Base-by-base conservation (phyloP, 768 basidiomycete species). In the Daedaleopsis sinensis region DNA sequence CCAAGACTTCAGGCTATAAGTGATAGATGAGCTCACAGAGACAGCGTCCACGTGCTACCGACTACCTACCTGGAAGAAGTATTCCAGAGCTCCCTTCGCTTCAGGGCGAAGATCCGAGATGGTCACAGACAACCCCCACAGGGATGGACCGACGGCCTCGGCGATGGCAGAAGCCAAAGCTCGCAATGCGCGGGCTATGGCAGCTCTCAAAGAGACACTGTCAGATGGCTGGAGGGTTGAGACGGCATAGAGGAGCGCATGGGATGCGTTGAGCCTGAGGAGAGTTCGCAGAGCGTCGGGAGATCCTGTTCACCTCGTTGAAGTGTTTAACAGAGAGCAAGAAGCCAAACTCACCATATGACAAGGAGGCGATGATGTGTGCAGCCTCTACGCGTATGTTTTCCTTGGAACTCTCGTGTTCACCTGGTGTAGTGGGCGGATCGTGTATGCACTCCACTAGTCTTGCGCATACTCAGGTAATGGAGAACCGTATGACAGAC, bases 311-410 rank as follows among this genome's bases (percentile, higher is more conserved):
- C 36, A 37, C 9, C 16, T 23, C 9, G 7, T 19, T 44, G n/a
- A 12, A 47, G 18, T 39, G 42, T 48, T 16, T 57, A n/a, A 23
- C 19, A 21, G 18, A 37, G 32, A n/a, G 19, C 38, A 52, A 55
- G 5, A 21, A 18, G 35, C 18, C 13, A 1, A 19, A 27, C 5
- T 18, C 67, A 85, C 89, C 90, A 63, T 90, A 88, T 0, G 90
- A 82, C 13, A 93, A 77, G 0, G 91, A 93, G 0, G 89, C 82
- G 16, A 93, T 77, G 39, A 93, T 80, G 65, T 91, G 88, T 0
- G 90, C 88, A 0, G 91, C 88, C 68, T 93, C 90, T 51, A 86
- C 80, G 11, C 88, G 81, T 37, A 89, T 73, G 9, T 84, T 83
- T 13, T 83, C 81, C 39, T 77, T 74, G 0, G 77, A 78, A 42